Conservation (phyloP, 169 alveolate species). For the Eimeria maxima region DNA sequence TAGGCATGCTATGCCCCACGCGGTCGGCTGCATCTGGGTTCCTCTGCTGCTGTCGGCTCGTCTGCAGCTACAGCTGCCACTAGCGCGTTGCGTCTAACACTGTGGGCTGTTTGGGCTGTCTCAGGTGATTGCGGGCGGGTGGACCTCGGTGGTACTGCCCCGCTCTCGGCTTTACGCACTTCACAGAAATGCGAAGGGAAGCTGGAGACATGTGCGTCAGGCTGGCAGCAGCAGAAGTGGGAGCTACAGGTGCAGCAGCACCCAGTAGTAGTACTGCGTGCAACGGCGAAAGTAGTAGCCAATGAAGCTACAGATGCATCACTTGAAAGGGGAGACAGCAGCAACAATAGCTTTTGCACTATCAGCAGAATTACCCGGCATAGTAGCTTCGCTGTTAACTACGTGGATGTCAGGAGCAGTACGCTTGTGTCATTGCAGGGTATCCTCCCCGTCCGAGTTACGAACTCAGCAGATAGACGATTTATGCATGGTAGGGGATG, state of each 20-base stretch:
- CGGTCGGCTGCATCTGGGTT: not conserved
- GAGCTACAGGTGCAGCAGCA: not conserved
- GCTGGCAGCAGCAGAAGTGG: not conserved
- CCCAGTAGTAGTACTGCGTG: not conserved
- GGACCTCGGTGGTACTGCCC: conserved; percentile 67
- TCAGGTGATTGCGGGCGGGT: conserved; percentile 73
- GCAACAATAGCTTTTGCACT: not conserved
- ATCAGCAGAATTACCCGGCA: not conserved
- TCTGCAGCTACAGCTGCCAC: conserved; percentile 19
- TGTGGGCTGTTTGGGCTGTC: not conserved
- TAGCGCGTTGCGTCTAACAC: not conserved
- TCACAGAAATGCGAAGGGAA: conserved; percentile 51
- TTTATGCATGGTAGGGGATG: conserved; percentile 64
- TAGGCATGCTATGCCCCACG: not conserved
- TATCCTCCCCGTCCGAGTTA: conserved; percentile 65
- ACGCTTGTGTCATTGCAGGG: conserved; percentile 38
- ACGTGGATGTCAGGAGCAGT: not conserved
- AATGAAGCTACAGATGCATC: not conserved
- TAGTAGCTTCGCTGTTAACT: not conserved
- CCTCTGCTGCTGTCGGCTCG: not conserved
- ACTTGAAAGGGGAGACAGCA: not conserved
- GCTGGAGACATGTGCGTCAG: conserved; percentile 57
- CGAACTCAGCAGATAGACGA: conserved; percentile 67
- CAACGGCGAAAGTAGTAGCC: not conserved
- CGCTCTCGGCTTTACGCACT: conserved; percentile 62